Percentiles rank a stretch among this genome's conserved stretches.
phyloP scores from a whole-genome alignment of 1,284 basidiomycete genomes.

The Ustilago shanxiensis region DNA sequence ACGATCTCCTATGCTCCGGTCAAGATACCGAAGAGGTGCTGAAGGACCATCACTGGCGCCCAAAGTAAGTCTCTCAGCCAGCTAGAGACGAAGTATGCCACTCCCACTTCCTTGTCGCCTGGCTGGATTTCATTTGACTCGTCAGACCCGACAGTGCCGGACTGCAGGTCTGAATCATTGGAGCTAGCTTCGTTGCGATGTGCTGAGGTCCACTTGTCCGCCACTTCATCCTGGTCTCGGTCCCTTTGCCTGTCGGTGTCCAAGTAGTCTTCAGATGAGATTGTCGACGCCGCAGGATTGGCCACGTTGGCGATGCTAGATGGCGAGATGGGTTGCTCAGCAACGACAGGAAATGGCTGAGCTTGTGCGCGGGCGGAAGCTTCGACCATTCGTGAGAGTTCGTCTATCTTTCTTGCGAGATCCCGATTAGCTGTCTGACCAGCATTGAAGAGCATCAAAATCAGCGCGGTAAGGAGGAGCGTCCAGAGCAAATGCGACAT shows the following conservation, averaged over 20 bases:
- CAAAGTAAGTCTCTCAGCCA: slow-evolving; percentile 23
- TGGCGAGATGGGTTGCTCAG: not conserved
- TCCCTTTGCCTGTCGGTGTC: not conserved
- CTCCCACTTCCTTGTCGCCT: not conserved
- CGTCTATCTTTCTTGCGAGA: slow-evolving; percentile 24
- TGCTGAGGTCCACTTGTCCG: not conserved
- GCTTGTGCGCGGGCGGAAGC: not conserved
- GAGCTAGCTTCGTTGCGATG: not conserved
- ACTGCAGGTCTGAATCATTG: not conserved
- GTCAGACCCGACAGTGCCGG: not conserved
- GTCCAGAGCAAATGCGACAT: slow-evolving; percentile 42
- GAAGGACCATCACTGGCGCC: slow-evolving; percentile 11
- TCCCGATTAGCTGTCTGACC: slow-evolving; percentile 30
- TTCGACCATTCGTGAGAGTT: slow-evolving; percentile 33
- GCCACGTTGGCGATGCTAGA: not conserved
- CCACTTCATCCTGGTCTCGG: not conserved
- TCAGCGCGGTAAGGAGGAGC: slow-evolving; percentile 28
- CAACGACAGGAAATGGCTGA: not conserved
- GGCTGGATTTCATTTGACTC: slow-evolving; percentile 1
- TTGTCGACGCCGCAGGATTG: not conserved
- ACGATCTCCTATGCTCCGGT: not conserved
- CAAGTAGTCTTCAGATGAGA: not conserved
- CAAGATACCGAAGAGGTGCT: slow-evolving; percentile 13
- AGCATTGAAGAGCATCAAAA: slow-evolving; percentile 38
- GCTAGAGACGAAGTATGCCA: slow-evolving; percentile 7